These are phyloP conservation scores for Cytospora piceae DNA, from an alignment of 2,329 filamentous ascomycete genomes.

Conservation along the genomic window DNA sequence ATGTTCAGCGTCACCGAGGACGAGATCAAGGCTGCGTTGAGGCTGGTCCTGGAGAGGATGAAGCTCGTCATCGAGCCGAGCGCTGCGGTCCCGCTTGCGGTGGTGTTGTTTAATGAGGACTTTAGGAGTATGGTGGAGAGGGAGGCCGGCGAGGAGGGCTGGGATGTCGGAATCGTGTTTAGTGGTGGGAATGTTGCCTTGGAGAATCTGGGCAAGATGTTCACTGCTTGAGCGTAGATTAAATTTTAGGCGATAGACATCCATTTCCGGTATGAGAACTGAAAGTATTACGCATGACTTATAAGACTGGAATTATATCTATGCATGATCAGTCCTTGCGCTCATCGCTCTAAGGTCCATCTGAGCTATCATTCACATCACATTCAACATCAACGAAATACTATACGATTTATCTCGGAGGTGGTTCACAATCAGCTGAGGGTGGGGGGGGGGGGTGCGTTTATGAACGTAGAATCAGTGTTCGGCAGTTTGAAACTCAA, in stretches of 20 bases:
- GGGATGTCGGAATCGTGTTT: slow-evolving; percentile 68
- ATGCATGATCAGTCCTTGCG: too few relatives aligned
- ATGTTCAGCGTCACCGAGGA: slow-evolving; percentile 78
- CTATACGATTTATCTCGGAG: too few relatives aligned
- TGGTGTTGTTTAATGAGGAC: slow-evolving; percentile 82
- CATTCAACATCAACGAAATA: too few relatives aligned
- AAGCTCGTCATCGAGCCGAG: slow-evolving; percentile 92
- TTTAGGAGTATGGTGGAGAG: slow-evolving; percentile 72
- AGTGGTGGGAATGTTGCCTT: slow-evolving; percentile 64
- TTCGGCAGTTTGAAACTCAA: not conserved
- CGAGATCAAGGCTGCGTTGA: slow-evolving; percentile 77
- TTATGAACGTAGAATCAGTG: not conserved
- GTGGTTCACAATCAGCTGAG: too few relatives aligned
- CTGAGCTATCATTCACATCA: too few relatives aligned
- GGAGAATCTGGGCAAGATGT: slow-evolving; percentile 56
- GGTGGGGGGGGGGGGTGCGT: too few relatives aligned
- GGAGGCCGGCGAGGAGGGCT: slow-evolving; percentile 73
- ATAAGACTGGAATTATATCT: too few relatives aligned
- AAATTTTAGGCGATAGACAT: not conserved
- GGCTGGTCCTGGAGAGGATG: slow-evolving; percentile 80
- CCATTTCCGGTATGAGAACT: not conserved
- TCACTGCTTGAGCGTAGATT: slow-evolving; percentile 37
- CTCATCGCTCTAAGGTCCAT: too few relatives aligned
- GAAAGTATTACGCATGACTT: too few relatives aligned
- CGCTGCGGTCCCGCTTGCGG: slow-evolving; percentile 81